These are phyloP conservation scores for Senna tora DNA, from an alignment of 306 rosid genomes.

Conservation along the genomic window DNA sequence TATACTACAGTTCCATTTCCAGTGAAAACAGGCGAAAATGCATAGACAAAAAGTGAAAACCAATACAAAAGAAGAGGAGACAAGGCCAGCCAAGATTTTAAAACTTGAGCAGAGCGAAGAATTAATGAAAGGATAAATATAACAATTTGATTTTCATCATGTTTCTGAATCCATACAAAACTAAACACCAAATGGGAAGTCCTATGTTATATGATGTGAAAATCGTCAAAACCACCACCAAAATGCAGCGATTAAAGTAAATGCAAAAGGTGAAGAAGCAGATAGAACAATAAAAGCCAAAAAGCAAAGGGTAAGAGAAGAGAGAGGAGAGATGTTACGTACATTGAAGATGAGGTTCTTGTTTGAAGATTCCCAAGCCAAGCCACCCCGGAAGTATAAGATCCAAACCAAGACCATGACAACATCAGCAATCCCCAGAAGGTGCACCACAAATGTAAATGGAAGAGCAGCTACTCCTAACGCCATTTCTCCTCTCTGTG, in stretches of 20 bases:
- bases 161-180: no score
- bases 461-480: constrained; percentile 56
- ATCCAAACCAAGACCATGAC: constrained; percentile 73
- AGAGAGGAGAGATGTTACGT: constrained; percentile 2
- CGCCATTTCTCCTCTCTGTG: constrained; percentile 45
- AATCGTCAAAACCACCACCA: not conserved
- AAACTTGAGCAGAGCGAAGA: no score
- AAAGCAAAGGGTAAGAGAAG: not conserved
- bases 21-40: constrained; percentile 22
- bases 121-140: no score
- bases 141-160: no score
- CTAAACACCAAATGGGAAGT: not conserved
- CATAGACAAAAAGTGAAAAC: not conserved
- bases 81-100: no score
- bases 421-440: constrained; percentile 49
- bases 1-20: not conserved
- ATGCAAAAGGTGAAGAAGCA: not conserved
- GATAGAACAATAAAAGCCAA: not conserved
- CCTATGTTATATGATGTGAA: not conserved
- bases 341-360: constrained; percentile 90
- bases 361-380: constrained; percentile 70
- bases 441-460: constrained; percentile 61
- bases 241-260: not conserved
- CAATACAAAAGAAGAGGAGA: no score
- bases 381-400: constrained; percentile 75